These are phyloP conservation scores for Grammothele lineata DNA, from an alignment of 768 basidiomycete species.

Conservation along the genomic window DNA sequence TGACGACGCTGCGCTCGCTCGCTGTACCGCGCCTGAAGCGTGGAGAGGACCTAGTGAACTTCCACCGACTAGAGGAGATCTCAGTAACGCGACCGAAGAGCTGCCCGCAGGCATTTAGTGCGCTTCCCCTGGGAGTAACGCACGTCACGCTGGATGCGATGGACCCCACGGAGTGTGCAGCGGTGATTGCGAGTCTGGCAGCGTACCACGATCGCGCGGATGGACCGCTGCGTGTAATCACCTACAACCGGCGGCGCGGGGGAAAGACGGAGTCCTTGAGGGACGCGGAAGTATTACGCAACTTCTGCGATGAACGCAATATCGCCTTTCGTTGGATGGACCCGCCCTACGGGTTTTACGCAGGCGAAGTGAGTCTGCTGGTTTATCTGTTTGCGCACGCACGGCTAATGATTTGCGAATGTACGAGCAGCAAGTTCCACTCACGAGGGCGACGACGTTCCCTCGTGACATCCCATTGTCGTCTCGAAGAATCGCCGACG, in stretches of 20 bases:
- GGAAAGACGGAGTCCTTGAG: neutral
- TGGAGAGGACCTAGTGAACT: conserved; percentile 1
- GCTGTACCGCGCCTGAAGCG: neutral
- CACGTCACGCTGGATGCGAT: conserved; percentile 5
- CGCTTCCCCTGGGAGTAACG: conserved; percentile 2
- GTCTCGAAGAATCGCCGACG: neutral
- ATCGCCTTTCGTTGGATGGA: conserved; percentile 7
- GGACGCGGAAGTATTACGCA: conserved; percentile 2
- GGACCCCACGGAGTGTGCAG: neutral
- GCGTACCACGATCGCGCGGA: neutral
- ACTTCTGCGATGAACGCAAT: conserved; percentile 1
- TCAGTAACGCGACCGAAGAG: neutral
- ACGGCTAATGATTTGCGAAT: neutral
- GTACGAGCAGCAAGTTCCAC: neutral
- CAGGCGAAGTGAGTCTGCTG: conserved; percentile 8
- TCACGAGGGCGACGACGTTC: neutral
- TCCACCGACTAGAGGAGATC: conserved; percentile 1
- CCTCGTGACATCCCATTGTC: neutral
- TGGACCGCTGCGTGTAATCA: neutral
- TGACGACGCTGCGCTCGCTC: conserved; percentile 1
- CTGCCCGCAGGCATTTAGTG: neutral
- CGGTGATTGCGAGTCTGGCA: neutral
- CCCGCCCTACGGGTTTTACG: conserved; percentile 9
- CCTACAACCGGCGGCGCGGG: conserved; percentile 3
- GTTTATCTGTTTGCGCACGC: neutral